Evolutionary conservation across 208 protist species (phyloP), one percentile per base, ranked within the genome.

Genomic region (Vickermania ingenoplastis): DNA sequence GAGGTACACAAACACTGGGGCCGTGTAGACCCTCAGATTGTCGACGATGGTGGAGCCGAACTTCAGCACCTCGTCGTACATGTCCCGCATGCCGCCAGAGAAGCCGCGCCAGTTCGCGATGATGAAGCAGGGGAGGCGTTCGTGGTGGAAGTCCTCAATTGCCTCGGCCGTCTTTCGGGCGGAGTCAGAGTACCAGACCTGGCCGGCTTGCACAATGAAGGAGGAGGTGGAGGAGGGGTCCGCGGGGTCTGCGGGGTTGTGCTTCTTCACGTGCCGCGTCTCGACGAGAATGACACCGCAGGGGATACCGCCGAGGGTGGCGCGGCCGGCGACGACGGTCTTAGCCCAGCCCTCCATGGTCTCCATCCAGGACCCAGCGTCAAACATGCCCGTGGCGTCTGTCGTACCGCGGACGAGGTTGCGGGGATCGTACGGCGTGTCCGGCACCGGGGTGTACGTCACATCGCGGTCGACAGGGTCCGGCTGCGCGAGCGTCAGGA

Each of bases 11-110:
- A 99, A 97, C 0, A 99, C 84, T 3, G 94, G 94, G 29, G 95
- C 83, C 31, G 86, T 87, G 90, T 98, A 99, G 14, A 92, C 77
- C 57, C 85, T 79, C 4, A 99, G 81, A 57, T 91, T 92, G 75
- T 99, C 97, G n/a, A 99, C 98, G 77, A 99, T 99, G 66, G 91
- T 84, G 28, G 97, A 83, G 51, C 98, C 98, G 79, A 98, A 99
- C 79, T 99, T 99, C 13, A 99, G 89, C n/a, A 99, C 86, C 79
- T 99, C 94, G 69, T 99, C 92, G 75, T 92, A 99, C 97, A 99
- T 99, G 80, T 99, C 98, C 25, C 97, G 79, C 91, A 97, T 97
- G 54, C 98, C 98, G 53, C 97, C 98, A 7, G 91, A 97, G 81
- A 99, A 99, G 31, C 98, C 98, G 62, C 98, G 85, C 97, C 97